phyloP scores from a whole-genome alignment of 2,329 filamentous ascomycete species.

The Parastagonospora avenae region DNA sequence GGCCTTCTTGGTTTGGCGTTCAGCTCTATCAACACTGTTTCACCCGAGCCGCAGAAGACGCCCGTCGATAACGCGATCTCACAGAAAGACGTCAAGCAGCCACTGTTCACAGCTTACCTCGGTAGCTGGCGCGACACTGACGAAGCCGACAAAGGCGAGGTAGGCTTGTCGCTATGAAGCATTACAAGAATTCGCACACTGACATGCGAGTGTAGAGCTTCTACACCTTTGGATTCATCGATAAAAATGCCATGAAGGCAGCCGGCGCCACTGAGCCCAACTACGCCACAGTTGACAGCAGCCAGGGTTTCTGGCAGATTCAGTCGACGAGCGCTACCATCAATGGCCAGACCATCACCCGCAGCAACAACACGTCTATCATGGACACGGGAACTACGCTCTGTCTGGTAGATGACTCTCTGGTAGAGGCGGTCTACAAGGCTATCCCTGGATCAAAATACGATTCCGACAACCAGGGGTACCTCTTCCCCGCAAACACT shows the following conservation, averaged over 20 bases:
- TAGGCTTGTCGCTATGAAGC: not conserved
- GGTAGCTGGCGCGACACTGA: conserved; percentile 60
- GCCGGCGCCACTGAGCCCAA: conserved; percentile 60
- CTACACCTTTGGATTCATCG: conserved; percentile 77
- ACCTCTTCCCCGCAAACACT: conserved; percentile 63
- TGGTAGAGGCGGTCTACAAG: conserved; percentile 67
- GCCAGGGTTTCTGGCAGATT: conserved; percentile 72
- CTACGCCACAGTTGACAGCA: conserved; percentile 68
- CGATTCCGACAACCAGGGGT: conserved; percentile 64
- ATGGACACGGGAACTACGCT: conserved; percentile 75
- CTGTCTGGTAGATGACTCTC: conserved; percentile 65
- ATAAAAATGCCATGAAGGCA: conserved; percentile 63
- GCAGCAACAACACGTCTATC: conserved; percentile 67
- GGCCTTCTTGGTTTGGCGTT: conserved; percentile 72
- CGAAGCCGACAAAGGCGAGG: conserved; percentile 50
- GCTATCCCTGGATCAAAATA: conserved; percentile 64
- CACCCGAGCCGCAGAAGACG: conserved; percentile 60
- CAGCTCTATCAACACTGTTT: conserved; percentile 67
- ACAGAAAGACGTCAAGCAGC: conserved; percentile 59
- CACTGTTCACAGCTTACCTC: conserved; percentile 69
- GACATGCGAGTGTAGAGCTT: conserved; percentile 51
- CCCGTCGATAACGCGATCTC: conserved; percentile 71
- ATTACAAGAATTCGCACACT: not conserved
- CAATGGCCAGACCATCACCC: conserved; percentile 59
- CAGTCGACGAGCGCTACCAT: conserved; percentile 62